These are phyloP conservation scores for Neltuma alba DNA, from an alignment of 306 rosid genomes.

Conservation along the genomic window DNA sequence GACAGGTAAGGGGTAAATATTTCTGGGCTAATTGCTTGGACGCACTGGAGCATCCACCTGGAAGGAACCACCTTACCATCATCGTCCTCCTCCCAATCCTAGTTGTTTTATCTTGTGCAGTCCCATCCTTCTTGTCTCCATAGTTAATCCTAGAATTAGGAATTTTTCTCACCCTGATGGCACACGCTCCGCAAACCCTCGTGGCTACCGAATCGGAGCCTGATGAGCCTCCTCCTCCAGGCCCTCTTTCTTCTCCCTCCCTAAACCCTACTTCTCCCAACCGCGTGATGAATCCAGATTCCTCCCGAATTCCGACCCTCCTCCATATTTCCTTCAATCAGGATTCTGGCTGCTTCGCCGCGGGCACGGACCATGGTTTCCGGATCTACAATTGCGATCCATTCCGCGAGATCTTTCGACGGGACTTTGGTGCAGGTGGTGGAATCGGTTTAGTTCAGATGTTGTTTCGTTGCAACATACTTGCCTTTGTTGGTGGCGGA, in stretches of 20 bases:
- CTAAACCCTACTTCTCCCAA: conserved; percentile 25
- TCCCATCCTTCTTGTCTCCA: not conserved
- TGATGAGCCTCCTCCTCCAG: conserved; percentile 9
- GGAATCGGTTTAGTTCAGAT: conserved; percentile 67
- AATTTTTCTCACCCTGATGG: conserved; percentile 22
- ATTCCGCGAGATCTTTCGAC: conserved; percentile 70
- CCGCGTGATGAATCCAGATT: not conserved
- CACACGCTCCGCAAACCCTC: conserved; percentile 32
- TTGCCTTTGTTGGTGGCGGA: conserved; percentile 79
- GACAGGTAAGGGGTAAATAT: not conserved
- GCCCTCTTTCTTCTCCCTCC: not conserved
- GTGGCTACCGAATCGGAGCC: conserved; percentile 23
- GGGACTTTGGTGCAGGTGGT: conserved; percentile 61
- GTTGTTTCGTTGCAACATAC: conserved; percentile 72
- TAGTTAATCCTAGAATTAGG: not conserved
- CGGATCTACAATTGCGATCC: conserved; percentile 84
- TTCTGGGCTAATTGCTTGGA: not conserved
- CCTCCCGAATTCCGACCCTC: conserved; percentile 39
- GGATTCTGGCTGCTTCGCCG: conserved; percentile 74
- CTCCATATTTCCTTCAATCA: conserved; percentile 75
- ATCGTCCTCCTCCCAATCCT: not conserved
- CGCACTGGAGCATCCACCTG: not conserved
- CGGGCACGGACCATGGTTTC: conserved; percentile 75
- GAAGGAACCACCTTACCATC: not conserved
- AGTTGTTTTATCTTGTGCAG: not conserved